Conservation (phyloP, 345 rosid species). For the Dovyalis caffra region DNA sequence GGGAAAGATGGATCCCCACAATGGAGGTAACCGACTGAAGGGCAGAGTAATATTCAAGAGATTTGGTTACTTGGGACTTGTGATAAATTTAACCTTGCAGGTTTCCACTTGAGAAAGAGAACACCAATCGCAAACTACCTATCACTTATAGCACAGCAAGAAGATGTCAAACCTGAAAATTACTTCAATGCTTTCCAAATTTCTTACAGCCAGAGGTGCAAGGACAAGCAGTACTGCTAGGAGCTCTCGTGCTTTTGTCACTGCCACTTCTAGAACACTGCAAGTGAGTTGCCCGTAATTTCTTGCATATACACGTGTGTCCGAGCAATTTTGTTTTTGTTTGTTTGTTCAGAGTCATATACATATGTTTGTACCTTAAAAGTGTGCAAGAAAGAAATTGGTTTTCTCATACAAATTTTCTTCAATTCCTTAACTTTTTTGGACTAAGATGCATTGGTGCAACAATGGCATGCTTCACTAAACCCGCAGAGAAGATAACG, state of each 20-base stretch:
- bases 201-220: background rate
- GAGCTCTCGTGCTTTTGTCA: conserved; percentile 22
- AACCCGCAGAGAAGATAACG: background rate
- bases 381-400: background rate
- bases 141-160: background rate
- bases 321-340: background rate
- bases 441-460: background rate
- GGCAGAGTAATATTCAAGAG: background rate
- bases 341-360: background rate
- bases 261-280: conserved; percentile 19
- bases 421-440: background rate
- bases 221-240: background rate
- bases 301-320: too few relatives aligned
- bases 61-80: background rate
- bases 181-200: conserved; percentile 10
- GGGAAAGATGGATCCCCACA: background rate
- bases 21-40: background rate
- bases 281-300: conserved; percentile 18
- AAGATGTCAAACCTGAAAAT: conserved; percentile 22
- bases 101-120: background rate
- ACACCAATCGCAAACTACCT: background rate
- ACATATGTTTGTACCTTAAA: background rate
- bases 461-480: background rate
- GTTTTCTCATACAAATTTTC: background rate
- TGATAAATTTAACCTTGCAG: background rate